phyloP scores from a whole-genome alignment of 106 monocot genomes.

The Chionographis japonica region DNA sequence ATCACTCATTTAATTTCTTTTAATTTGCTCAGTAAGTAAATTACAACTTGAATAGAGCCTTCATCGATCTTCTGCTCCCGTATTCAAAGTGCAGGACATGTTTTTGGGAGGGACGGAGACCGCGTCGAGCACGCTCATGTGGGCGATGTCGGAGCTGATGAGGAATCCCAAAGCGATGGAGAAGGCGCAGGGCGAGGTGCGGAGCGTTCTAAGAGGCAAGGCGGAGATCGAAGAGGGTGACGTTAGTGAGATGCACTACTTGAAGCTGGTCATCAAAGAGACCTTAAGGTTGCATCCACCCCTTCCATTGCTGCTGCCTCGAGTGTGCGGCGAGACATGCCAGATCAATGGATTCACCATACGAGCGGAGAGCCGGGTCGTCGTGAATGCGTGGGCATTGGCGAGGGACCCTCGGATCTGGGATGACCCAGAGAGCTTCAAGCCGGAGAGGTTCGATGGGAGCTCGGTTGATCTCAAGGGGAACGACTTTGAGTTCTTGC shows the following conservation, averaged over 20 bases:
- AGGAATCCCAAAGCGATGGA: slow-evolving; percentile 4
- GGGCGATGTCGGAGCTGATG: slow-evolving; percentile 19
- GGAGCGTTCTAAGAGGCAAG: neutral
- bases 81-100: slow-evolving; percentile 9
- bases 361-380: neutral
- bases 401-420: slow-evolving; percentile 12
- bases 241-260: neutral
- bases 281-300: slow-evolving; percentile 17
- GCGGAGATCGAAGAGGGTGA: neutral
- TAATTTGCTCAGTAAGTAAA: no score
- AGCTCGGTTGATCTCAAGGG: neutral
- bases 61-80: neutral
- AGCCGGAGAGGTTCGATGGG: slow-evolving; percentile 3
- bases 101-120: slow-evolving; percentile 17
- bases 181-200: slow-evolving; percentile 16
- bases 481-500: neutral
- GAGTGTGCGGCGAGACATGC: neutral
- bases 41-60: no score
- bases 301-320: slow-evolving; percentile 3
- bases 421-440: neutral
- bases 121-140: neutral
- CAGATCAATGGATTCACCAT: slow-evolving; percentile 9
- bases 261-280: slow-evolving; percentile 19
- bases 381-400: slow-evolving; percentile 21
- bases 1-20: no score